A percentile compares a stretch with the other conserved stretches of the same genome.
Evolutionary conservation across 345 rosid species (phyloP).

Genomic region (Schrenkiella parvula): DNA sequence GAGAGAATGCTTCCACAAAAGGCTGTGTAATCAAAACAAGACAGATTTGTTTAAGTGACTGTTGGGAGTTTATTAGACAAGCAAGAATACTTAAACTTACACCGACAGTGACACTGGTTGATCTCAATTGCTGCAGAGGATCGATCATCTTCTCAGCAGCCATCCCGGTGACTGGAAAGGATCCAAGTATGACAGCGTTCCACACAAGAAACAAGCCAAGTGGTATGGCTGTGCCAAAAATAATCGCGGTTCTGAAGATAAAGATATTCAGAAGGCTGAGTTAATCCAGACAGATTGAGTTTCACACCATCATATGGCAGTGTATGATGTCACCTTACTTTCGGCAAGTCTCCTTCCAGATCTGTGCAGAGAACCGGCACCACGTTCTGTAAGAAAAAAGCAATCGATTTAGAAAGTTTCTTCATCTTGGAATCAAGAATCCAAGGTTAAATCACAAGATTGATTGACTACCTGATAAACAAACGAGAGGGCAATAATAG

Average conservation of each 20-base stretch:
- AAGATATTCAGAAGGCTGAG: background rate
- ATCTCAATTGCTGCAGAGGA: conserved; percentile 72
- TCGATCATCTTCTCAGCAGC: conserved; percentile 46
- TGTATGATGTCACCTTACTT: conserved; percentile 69
- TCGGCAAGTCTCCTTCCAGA: conserved; percentile 92
- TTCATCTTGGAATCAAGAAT: conserved; percentile 2
- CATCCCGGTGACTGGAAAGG: conserved; percentile 44
- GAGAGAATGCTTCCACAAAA: conserved; percentile 72
- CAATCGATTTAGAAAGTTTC: conserved; percentile 12
- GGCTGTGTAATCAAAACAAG: conserved; percentile 52
- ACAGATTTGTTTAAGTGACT: background rate
- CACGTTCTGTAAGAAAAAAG: conserved; percentile 59
- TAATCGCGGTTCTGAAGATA: conserved; percentile 69
- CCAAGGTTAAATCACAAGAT: background rate
- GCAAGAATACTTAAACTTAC: conserved; percentile 45
- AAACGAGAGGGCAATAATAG: conserved; percentile 91
- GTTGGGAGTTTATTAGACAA: background rate
- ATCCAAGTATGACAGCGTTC: conserved; percentile 85
- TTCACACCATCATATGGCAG: background rate
- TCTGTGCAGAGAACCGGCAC: conserved; percentile 91
- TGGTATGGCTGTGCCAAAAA: conserved; percentile 84
- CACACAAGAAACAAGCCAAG: conserved; percentile 86
- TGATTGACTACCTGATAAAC: conserved; percentile 71
- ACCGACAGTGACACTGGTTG: conserved; percentile 62
- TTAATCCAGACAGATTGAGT: background rate